Conservation (phyloP, 176 grass and related monocot genomes). For the Dactylis glomerata region DNA sequence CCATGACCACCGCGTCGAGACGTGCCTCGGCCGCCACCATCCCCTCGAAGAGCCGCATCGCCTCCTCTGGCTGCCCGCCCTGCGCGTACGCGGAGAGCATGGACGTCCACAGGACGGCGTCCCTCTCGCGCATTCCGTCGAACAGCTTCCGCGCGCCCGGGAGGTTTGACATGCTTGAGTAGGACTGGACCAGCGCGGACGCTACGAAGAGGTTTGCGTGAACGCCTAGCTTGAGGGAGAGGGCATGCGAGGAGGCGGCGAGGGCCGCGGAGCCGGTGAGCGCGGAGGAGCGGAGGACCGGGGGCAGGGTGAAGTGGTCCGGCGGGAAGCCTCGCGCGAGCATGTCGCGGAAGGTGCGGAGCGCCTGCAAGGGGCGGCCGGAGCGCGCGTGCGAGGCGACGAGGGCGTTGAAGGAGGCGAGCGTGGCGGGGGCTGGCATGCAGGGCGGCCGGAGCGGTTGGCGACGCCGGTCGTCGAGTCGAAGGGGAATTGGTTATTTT, state of each 20-base stretch:
- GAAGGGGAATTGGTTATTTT: too few species aligned
- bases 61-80: constrained; percentile 30
- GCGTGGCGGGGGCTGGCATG: constrained; percentile 29
- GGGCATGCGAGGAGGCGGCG: constrained; percentile 43
- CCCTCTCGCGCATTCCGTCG: constrained; percentile 62
- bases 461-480: background rate
- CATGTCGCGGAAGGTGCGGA: constrained; percentile 55
- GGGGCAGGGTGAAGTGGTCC: constrained; percentile 62
- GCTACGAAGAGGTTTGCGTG: constrained; percentile 51
- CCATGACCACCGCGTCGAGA: constrained; percentile 66
- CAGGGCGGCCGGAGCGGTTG: background rate
- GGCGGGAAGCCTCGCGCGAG: constrained; percentile 23
- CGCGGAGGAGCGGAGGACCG: constrained; percentile 56
- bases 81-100: constrained; percentile 70
- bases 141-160: constrained; percentile 46
- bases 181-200: constrained; percentile 51
- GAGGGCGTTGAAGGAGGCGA: constrained; percentile 45
- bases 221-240: constrained; percentile 44
- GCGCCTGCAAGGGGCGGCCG: constrained; percentile 22
- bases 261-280: constrained; percentile 20
- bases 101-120: constrained; percentile 69
- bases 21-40: constrained; percentile 36
- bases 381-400: constrained; percentile 56
- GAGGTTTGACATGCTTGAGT: constrained; percentile 41
- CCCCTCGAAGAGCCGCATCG: constrained; percentile 47